Conservation (phyloP, 2,329 filamentous ascomycete species). For the Pestalotiopsis sp. region DNA sequence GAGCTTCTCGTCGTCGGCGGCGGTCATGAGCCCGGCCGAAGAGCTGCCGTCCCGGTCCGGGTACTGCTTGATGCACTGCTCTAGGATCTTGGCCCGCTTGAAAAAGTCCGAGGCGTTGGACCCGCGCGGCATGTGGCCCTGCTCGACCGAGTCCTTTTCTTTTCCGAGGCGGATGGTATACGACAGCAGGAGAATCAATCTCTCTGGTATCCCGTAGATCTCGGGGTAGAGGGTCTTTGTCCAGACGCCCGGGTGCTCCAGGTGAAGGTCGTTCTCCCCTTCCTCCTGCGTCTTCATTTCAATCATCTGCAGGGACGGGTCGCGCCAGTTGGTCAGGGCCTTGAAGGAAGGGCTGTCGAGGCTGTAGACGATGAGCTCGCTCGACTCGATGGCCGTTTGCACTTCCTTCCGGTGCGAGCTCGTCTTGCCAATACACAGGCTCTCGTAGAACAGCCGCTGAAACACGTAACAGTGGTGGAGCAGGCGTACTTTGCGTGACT, state of each 20-base stretch:
- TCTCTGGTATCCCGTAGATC: constrained; percentile 42
- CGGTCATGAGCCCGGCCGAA: background rate
- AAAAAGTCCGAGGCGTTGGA: constrained; percentile 33
- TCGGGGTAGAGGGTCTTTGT: constrained; percentile 41
- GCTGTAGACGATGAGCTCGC: constrained; percentile 18
- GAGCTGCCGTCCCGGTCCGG: constrained; percentile 15
- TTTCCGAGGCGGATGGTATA: constrained; percentile 38
- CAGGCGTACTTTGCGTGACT: constrained; percentile 42
- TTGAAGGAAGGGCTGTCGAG: constrained; percentile 36
- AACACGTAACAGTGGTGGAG: constrained; percentile 46
- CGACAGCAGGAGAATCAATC: constrained; percentile 35
- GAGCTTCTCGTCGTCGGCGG: constrained; percentile 19
- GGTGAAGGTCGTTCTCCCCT: constrained; percentile 36
- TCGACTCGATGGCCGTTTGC: constrained; percentile 22
- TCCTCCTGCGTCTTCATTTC: constrained; percentile 34
- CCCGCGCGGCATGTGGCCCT: background rate
- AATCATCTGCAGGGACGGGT: constrained; percentile 34
- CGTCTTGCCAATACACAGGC: constrained; percentile 28
- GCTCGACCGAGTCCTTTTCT: constrained; percentile 33
- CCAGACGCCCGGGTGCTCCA: constrained; percentile 35
- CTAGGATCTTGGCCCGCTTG: constrained; percentile 34
- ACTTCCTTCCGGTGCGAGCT: constrained; percentile 22
- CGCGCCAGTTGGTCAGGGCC: constrained; percentile 26
- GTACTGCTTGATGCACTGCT: constrained; percentile 30
- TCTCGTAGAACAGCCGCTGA: constrained; percentile 42